Percentiles rank a stretch among this genome's conserved stretches.
phyloP scores from a whole-genome alignment of 2,329 filamentous ascomycete species.

The Juglanconis sp. region DNA sequence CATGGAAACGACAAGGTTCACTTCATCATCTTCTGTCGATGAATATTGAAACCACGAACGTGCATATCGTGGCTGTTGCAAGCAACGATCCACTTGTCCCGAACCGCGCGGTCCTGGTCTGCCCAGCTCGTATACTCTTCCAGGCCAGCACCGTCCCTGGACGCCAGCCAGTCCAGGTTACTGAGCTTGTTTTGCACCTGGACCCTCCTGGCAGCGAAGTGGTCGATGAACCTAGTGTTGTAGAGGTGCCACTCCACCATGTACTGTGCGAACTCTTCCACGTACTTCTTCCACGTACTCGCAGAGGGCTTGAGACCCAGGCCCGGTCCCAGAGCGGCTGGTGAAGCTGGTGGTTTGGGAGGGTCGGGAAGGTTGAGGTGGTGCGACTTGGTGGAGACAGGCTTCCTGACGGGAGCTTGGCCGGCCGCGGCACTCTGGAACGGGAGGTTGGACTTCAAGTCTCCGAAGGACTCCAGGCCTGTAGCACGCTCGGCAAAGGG shows the following conservation, averaged over 20 bases:
- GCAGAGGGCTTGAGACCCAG: constrained; percentile 41
- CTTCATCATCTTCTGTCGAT: constrained; percentile 42
- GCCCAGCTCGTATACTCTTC: constrained; percentile 58
- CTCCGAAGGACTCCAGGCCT: constrained; percentile 52
- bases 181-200: constrained; percentile 37
- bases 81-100: constrained; percentile 57
- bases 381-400: constrained; percentile 29
- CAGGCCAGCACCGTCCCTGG: constrained; percentile 43
- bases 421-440: constrained; percentile 51
- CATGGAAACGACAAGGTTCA: constrained; percentile 17
- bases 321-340: constrained; percentile 37
- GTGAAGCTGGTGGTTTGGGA: constrained; percentile 48
- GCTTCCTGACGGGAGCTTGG: constrained; percentile 33
- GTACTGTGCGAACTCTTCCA: constrained; percentile 52
- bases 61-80: constrained; percentile 58
- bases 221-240: constrained; percentile 51
- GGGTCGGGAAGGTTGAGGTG: constrained; percentile 49
- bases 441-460: constrained; percentile 54
- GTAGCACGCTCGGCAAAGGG: constrained; percentile 46
- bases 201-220: constrained; percentile 51
- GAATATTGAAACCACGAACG: constrained; percentile 55
- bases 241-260: constrained; percentile 49
- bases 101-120: constrained; percentile 62
- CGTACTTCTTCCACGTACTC: constrained; percentile 48
- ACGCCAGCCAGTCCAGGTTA: constrained; percentile 43